Percentiles rank a stretch among this genome's conserved stretches.
phyloP scores from a whole-genome alignment of 106 monocot species.

The Platanthera zijinensis region DNA sequence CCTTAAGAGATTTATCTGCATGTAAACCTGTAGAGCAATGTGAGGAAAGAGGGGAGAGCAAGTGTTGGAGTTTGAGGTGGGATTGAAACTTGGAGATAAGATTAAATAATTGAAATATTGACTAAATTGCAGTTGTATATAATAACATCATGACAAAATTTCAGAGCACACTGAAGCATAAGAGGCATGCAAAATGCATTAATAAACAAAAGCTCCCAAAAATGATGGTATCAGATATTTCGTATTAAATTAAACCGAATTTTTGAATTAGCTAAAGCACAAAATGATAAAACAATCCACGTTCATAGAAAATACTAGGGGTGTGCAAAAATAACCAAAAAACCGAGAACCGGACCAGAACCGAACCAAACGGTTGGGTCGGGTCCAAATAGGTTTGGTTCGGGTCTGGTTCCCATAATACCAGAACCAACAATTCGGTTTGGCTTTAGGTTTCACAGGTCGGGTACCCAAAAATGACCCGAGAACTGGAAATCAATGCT shows the following conservation, averaged over 20 bases:
- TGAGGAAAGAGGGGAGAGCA: neutral
- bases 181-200: neutral
- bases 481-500: no score
- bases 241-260: neutral
- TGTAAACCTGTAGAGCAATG: neutral
- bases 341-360: no score
- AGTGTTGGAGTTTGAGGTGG: neutral
- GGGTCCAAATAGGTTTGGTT: no score
- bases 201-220: neutral
- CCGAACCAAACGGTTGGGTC: no score
- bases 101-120: neutral
- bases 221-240: neutral
- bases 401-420: no score
- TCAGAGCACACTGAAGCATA: neutral
- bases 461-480: no score
- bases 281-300: neutral
- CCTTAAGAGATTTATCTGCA: no score
- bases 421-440: no score
- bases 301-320: neutral
- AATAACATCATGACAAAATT: neutral
- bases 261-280: neutral
- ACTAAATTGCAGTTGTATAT: neutral
- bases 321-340: no score
- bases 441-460: no score
- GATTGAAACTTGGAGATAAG: neutral